Evolutionary conservation across 768 basidiomycete species (phyloP).

Genomic region (Crassisporium funariophilum): DNA sequence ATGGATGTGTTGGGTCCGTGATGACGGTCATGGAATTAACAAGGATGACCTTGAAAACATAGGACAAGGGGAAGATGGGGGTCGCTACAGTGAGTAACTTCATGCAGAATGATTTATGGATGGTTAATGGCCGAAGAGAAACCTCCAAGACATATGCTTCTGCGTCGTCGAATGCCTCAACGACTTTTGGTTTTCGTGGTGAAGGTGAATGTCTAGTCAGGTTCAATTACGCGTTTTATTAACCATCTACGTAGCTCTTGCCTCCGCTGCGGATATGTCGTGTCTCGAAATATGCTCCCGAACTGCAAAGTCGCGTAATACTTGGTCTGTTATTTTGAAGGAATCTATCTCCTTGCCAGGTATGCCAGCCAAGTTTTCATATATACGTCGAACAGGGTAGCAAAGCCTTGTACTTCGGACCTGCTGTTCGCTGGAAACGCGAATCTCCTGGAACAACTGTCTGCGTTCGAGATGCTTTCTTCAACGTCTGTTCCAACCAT

Average conservation of each 20-base stretch:
- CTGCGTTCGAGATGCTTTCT: slow-evolving; percentile 86
- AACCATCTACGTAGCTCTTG: slow-evolving; percentile 57
- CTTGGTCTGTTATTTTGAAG: slow-evolving; percentile 81
- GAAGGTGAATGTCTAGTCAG: slow-evolving; percentile 60
- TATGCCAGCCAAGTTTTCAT: not conserved
- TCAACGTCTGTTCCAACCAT: slow-evolving; percentile 58
- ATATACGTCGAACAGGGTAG: slow-evolving; percentile 50
- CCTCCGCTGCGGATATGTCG: slow-evolving; percentile 78
- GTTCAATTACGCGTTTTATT: not conserved
- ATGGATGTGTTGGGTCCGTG: slow-evolving; percentile 85
- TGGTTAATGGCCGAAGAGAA: slow-evolving; percentile 38
- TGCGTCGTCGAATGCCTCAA: slow-evolving; percentile 49
- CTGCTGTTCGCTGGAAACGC: slow-evolving; percentile 74
- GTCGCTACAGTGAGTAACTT: slow-evolving; percentile 68
- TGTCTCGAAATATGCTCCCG: slow-evolving; percentile 84
- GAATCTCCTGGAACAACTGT: slow-evolving; percentile 80
- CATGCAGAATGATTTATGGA: not conserved
- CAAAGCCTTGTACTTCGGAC: slow-evolving; percentile 66
- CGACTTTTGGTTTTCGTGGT: slow-evolving; percentile 89
- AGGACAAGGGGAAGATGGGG: slow-evolving; percentile 49
- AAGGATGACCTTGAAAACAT: slow-evolving; percentile 59
- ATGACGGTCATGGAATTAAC: slow-evolving; percentile 80
- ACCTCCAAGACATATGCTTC: slow-evolving; percentile 71
- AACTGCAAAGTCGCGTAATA: slow-evolving; percentile 60
- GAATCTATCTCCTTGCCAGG: slow-evolving; percentile 34